Base-by-base conservation (phyloP, 2,329 filamentous ascomycete species). In the Claviceps fusiformis region DNA sequence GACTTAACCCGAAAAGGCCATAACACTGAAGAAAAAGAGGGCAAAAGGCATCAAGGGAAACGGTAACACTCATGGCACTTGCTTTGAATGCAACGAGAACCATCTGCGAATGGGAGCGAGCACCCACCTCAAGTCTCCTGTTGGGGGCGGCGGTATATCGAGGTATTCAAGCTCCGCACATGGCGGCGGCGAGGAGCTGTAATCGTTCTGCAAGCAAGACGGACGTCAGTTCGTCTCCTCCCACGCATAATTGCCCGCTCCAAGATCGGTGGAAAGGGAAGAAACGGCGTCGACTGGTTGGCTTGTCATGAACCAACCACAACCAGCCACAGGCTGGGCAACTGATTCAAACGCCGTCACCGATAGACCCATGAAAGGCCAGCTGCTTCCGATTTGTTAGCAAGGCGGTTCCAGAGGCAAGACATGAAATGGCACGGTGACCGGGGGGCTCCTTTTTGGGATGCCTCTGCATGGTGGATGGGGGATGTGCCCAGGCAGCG, bases 111-210 rank as follows among this genome's bases (percentile, higher is more conserved):
- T 59, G 55, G 55, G 33, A 63, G 55, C 33, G 55, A 56, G 50
- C 49, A 76, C 78, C 66, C 67, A 80, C 78, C 78, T 77, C 71
- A 80, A 77, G 65, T 80, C 77, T 73, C 65, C 68, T 37, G 71
- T 65, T 62, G 73, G 71, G 53, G 73, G 67, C 54, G 73, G 67
- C 54, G 72, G 73, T 62, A 79, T 72, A 54, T 77, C 75, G 64
- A 79, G 72, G 64, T 78, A 80, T 62, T 78, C 76, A 65, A 80
- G 70, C 66, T 74, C 75, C 62, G 65, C 57, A 53, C 61, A 62
- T 58, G 68, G 63, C 64, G 71, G 68, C 67, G 76, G 72, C 67
- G 77, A 75, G 67, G 75, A 71, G 68, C 78, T 74, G 70, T 78
- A 80, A 65, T 79, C 77, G 75, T 80, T 71, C 67, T 72, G 62